Evolutionary conservation across 164 flowering plant species (phyloP), one percentile per base, ranked within the genome.

Genomic region (Buxus sempervirens): DNA sequence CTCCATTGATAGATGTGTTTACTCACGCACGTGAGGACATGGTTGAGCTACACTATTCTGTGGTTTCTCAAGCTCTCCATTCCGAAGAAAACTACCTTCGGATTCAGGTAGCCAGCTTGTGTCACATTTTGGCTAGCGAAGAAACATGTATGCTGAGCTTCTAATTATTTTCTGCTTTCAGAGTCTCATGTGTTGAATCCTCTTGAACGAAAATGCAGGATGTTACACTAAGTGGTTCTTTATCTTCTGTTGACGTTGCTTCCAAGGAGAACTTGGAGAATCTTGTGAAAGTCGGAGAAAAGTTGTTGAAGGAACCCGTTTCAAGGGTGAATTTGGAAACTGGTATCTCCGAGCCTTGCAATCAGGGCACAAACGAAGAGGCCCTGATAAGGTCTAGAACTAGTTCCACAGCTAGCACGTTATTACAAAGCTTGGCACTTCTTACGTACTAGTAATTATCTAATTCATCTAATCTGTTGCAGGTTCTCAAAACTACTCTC

Each of bases 1-100:
- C 63, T 54, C 82, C 84, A 41, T 62, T 79, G 28, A 45, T 79
- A 14, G 76, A 82, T 20, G 65, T 63, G 22, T 79, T 79, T 58
- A 72, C 71, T 55, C 76, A 73, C 18, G 79, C 79, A 32, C 69
- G 77, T 60, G 72, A 68, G 19, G 80, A 79, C 53, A 75, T 79
- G 82, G 77, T 72, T 22, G 82, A 78, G 56, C 54, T 60, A 66
- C 24, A 76, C 74, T 36, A 36, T 67, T 66, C 65, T 45, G 62
- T 66, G 24, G 65, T 77, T 42, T 79, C 78, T 65, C 69, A 65
- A 65, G 75, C 81, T 22, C 67, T 75, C 54, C 68, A 70, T 1
- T 74, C 71, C 0, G 76, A 77, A 57, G 5, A 13, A 36, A 80
- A 70, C 65, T 80, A 77, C 64, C 76, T 80, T 7, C 58, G 82